These are phyloP conservation scores for Carex myosuroides DNA, from an alignment of 176 grass and related monocot species.

Conservation along the genomic window DNA sequence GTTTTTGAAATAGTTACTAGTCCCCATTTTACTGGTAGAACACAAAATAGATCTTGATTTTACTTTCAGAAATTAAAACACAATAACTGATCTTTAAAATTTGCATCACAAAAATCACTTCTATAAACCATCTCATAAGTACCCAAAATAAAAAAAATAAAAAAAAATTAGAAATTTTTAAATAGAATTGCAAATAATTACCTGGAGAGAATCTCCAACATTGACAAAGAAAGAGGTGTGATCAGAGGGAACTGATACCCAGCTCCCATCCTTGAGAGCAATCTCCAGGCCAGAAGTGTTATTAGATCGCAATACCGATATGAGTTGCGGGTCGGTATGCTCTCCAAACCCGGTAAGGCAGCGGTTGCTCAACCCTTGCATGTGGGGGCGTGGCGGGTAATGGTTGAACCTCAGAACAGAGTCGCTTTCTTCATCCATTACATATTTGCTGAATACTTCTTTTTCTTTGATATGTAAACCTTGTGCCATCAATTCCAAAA, in stretches of 20 bases:
- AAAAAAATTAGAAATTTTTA: background rate
- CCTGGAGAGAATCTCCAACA: constrained; percentile 83
- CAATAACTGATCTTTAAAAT: background rate
- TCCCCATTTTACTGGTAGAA: background rate
- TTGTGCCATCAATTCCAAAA: constrained; percentile 81
- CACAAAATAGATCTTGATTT: background rate
- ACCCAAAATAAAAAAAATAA: background rate
- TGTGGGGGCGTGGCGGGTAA: constrained; percentile 56
- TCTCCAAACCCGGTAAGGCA: constrained; percentile 85
- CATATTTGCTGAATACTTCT: constrained; percentile 47
- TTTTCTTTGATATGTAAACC: constrained; percentile 37
- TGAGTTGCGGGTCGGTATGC: constrained; percentile 92
- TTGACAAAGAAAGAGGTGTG: constrained; percentile 72
- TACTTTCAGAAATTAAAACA: background rate
- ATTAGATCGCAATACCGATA: constrained; percentile 83
- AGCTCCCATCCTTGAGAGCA: constrained; percentile 40
- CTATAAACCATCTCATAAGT: background rate
- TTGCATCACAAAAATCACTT: background rate
- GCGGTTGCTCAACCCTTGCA: constrained; percentile 4
- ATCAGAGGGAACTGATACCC: constrained; percentile 75
- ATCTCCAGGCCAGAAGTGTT: constrained; percentile 74
- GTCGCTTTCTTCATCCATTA: constrained; percentile 59
- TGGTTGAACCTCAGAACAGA: constrained; percentile 66
- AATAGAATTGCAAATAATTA: constrained; percentile 3
- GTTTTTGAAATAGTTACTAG: background rate